Base-by-base conservation (phyloP, 1,284 basidiomycete genomes). In the Moniliophthora roreri region DNA sequence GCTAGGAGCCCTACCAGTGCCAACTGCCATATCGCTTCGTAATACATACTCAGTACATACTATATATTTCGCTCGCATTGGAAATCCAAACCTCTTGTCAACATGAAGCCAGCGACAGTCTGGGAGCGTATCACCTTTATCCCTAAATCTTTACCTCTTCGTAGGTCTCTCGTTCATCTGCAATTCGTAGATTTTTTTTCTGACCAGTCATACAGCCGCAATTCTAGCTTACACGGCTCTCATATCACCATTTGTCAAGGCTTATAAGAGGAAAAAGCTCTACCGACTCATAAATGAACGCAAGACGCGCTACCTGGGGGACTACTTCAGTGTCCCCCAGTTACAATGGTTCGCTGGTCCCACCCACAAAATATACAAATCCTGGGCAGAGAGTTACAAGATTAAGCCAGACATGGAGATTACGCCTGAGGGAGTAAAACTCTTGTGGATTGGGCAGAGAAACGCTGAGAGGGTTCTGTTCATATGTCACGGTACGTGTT, bases 381-480 rank as follows among this genome's bases (percentile, higher is more conserved):
- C 1, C 50, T 58, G 11, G 57, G 68, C 7, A 69, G 73, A 11
- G 64, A 69, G 10, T 46, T 71, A 7, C 63, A 62, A 4, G 60
- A 66, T 7, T 62, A 62, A 16, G 65, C 68, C 6, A 59, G 56
- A 16, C 6, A n/a, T 32, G 8, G 44, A 46, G 24, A n/a, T 28
- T 8, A 28, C 28, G 24, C 44, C 44, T 3, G 15, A 26, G 5
- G 55, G 47, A 20, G 40, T 24, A 37, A 53, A 37, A 9, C 50
- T 77, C 4, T 54, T 72, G 39, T 76, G 74, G 73, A 62, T 76
- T 39, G 73, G 73, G 2, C 62, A 62, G 5, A 71, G 69, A 51
- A 58, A 65, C 21, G 66, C 63, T 3, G 69, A 73, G 34, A 63
- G 64, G n/a, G 70, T 76, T 8, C 55, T 76, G 11, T 50, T 74